These are phyloP conservation scores for Scheffersomyces amazonensis DNA, from an alignment of 805 yeast species.

Conservation along the genomic window DNA sequence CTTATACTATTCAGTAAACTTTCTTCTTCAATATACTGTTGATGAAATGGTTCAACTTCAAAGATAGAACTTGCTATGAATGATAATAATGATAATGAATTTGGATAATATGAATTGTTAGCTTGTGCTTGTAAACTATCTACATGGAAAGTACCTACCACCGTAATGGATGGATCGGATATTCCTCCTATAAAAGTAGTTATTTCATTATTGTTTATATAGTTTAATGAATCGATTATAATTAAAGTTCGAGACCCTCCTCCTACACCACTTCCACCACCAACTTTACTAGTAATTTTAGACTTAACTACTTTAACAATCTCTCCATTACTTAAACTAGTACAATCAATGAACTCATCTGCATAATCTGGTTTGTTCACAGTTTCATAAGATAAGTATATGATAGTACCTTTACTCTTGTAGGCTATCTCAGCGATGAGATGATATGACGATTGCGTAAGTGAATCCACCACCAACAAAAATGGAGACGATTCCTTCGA, in stretches of 20 bases:
- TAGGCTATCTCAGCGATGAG: slow-evolving; percentile 58
- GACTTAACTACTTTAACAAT: slow-evolving; percentile 18
- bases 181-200: slow-evolving; percentile 50
- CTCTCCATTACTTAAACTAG: slow-evolving; percentile 11
- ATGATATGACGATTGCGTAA: slow-evolving; percentile 61
- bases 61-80: slow-evolving; percentile 77
- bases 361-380: slow-evolving; percentile 49
- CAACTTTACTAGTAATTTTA: neutral
- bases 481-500: slow-evolving; percentile 77
- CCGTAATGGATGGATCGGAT: slow-evolving; percentile 27
- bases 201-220: slow-evolving; percentile 44
- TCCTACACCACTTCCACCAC: too few relatives aligned
- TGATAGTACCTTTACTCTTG: slow-evolving; percentile 33
- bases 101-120: slow-evolving; percentile 51
- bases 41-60: slow-evolving; percentile 48
- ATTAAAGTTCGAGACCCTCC: slow-evolving; percentile 12
- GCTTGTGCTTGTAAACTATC: slow-evolving; percentile 39
- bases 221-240: slow-evolving; percentile 49
- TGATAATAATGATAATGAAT: slow-evolving; percentile 47
- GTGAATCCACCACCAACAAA: slow-evolving; percentile 63
- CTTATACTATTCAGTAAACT: slow-evolving; percentile 38
- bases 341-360: slow-evolving; percentile 47
- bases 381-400: slow-evolving; percentile 71
- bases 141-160: slow-evolving; percentile 37
- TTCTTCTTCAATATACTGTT: slow-evolving; percentile 42